phyloP scores from a whole-genome alignment of 805 yeast genomes.

The Kockiozyma suomiensis region DNA sequence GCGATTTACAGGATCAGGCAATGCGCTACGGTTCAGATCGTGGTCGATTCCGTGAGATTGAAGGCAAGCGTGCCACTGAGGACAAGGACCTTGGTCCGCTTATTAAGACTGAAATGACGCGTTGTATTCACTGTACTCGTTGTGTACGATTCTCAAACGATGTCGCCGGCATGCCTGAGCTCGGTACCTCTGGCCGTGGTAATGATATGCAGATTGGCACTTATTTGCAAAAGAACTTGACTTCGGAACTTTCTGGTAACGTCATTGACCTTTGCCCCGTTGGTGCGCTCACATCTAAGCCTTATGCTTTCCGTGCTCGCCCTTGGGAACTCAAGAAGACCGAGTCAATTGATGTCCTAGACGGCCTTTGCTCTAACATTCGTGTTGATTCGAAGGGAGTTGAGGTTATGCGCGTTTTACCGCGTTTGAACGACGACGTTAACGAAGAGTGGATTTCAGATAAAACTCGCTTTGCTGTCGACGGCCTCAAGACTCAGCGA shows the following conservation, averaged over 20 bases:
- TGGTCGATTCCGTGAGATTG: slow-evolving; percentile 78
- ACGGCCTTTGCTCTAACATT: slow-evolving; percentile 78
- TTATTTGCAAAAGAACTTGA: slow-evolving; percentile 79
- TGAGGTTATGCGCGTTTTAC: slow-evolving; percentile 84
- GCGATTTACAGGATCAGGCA: slow-evolving; percentile 88
- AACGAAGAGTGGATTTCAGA: slow-evolving; percentile 93
- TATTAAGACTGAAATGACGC: slow-evolving; percentile 86
- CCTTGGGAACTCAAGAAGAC: slow-evolving; percentile 93
- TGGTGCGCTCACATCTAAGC: slow-evolving; percentile 87
- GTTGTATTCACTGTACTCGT: slow-evolving; percentile 90
- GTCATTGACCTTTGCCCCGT: slow-evolving; percentile 88
- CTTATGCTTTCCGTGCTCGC: slow-evolving; percentile 88
- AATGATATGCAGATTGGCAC: slow-evolving; percentile 92
- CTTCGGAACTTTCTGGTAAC: slow-evolving; percentile 84
- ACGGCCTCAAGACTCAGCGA: slow-evolving; percentile 84
- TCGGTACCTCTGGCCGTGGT: slow-evolving; percentile 88
- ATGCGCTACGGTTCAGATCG: slow-evolving; percentile 79
- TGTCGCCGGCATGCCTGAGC: slow-evolving; percentile 90
- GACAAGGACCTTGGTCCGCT: slow-evolving; percentile 89
- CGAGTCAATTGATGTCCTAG: slow-evolving; percentile 81
- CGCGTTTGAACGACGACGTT: slow-evolving; percentile 81
- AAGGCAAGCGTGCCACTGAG: slow-evolving; percentile 87
- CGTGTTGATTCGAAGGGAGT: slow-evolving; percentile 86
- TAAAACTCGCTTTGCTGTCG: slow-evolving; percentile 82
- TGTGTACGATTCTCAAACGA: slow-evolving; percentile 89